phyloP scores from a whole-genome alignment of 345 rosid genomes.

The Zanthoxylum bungeanum region DNA sequence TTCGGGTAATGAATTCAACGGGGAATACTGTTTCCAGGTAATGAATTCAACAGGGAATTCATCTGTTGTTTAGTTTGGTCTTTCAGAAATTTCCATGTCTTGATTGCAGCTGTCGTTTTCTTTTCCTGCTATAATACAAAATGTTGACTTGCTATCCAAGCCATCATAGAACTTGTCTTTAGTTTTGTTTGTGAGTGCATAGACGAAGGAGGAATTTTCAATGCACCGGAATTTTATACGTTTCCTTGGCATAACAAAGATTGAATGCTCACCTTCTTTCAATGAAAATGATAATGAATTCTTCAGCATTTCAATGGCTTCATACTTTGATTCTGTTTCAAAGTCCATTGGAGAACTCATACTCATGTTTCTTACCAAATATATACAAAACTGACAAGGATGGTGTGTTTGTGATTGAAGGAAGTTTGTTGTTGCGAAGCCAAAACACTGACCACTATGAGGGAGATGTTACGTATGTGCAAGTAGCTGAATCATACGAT shows the following conservation, averaged over 20 bases:
- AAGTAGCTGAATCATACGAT: background rate
- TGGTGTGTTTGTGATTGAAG: conserved; percentile 20
- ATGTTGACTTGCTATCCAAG: background rate
- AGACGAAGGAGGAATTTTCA: background rate
- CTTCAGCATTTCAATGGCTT: background rate
- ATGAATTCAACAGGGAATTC: background rate
- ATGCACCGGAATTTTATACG: background rate
- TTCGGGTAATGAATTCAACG: background rate
- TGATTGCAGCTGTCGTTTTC: background rate
- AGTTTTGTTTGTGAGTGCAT: background rate
- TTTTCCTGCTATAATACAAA: background rate
- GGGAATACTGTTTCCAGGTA: too few relatives aligned
- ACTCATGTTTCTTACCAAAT: background rate
- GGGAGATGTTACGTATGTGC: background rate
- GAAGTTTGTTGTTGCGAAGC: conserved; percentile 5
- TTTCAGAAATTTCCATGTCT: background rate
- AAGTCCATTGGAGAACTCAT: background rate
- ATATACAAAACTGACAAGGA: conserved; percentile 10
- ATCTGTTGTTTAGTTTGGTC: background rate
- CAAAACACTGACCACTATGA: background rate
- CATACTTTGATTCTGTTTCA: background rate
- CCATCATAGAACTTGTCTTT: background rate
- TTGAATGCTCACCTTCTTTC: background rate
- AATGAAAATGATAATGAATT: background rate
- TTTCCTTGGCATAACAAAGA: background rate